Percentiles rank a stretch among this genome's conserved stretches.
These are phyloP conservation scores for Globisporangium nodosum DNA, from an alignment of 352 stramenopile genomes.

Conservation along the genomic window DNA sequence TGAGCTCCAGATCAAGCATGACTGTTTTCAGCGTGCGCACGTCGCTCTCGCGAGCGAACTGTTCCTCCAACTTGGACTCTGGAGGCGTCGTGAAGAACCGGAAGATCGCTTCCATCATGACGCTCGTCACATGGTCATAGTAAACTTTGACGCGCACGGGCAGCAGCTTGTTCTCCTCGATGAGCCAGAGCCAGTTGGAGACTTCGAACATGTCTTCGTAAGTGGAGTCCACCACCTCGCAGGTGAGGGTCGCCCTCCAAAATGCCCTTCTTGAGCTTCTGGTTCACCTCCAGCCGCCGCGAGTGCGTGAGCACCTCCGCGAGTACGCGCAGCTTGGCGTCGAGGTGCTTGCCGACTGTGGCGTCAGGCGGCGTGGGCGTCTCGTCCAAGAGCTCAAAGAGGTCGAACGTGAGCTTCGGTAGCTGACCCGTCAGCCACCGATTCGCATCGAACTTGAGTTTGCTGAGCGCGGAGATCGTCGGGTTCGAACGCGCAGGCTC, in stretches of 20 bases:
- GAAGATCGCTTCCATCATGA: background rate
- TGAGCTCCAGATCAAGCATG: background rate
- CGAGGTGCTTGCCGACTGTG: background rate
- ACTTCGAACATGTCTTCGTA: background rate
- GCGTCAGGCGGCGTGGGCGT: background rate
- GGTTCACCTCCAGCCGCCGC: background rate
- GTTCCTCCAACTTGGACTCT: background rate
- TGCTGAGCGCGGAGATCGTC: too few species aligned
- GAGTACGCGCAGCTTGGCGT: background rate
- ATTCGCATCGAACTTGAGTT: too few species aligned
- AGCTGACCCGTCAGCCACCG: too few species aligned
- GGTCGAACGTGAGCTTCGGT: too few species aligned
- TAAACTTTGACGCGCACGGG: background rate
- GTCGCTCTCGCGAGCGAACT: background rate
- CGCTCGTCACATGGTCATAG: background rate
- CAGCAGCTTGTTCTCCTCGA: background rate
- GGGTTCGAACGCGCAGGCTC: too few species aligned
- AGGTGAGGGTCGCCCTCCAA: background rate
- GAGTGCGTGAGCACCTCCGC: background rate
- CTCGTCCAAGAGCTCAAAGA: too few species aligned
- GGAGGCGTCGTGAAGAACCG: background rate
- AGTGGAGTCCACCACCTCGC: background rate
- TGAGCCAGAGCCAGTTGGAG: background rate
- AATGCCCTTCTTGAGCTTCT: background rate
- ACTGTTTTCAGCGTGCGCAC: background rate